These are phyloP conservation scores for Alternaria sp. DNA, from an alignment of 2,329 filamentous ascomycete species.

Conservation along the genomic window DNA sequence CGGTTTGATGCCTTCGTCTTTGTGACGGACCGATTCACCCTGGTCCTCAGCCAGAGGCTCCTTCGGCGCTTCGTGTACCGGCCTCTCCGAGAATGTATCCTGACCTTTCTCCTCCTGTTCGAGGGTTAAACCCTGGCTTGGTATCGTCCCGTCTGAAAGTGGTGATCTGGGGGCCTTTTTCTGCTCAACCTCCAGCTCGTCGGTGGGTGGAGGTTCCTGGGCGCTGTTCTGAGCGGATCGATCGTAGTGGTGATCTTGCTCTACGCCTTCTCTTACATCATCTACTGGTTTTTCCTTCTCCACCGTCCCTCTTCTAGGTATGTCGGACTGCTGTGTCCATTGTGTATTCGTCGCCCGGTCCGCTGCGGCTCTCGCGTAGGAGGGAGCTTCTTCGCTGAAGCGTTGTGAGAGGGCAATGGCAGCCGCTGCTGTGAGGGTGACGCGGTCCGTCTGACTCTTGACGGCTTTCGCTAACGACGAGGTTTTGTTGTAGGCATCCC, in stretches of 20 bases:
- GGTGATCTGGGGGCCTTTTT: conserved; percentile 54
- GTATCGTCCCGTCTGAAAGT: conserved; percentile 62
- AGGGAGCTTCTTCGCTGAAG: conserved; percentile 61
- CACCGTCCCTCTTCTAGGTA: conserved; percentile 44
- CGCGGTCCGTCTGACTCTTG: conserved; percentile 67
- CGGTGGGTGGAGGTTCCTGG: conserved; percentile 46
- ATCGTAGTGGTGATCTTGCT: conserved; percentile 62
- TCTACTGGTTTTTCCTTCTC: conserved; percentile 22
- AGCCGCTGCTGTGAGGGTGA: conserved; percentile 68
- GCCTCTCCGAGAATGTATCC: conserved; percentile 45
- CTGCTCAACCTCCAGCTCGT: conserved; percentile 57
- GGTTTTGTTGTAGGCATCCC: conserved; percentile 69
- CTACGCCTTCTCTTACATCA: conserved; percentile 50
- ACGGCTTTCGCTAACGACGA: conserved; percentile 70
- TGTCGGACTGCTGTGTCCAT: conserved; percentile 29
- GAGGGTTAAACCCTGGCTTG: conserved; percentile 46
- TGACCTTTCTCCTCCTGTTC: conserved; percentile 40
- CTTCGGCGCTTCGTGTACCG: conserved; percentile 48
- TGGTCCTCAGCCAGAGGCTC: conserved; percentile 45
- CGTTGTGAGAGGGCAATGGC: conserved; percentile 66
- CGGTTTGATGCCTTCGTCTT: conserved; percentile 46
- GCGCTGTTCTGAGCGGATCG: conserved; percentile 53
- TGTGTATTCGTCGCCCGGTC: conserved; percentile 29
- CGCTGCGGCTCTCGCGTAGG: conserved; percentile 39
- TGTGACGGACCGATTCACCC: conserved; percentile 12